A percentile compares a stretch with the other conserved stretches of the same genome.
Conservation (phyloP, 2,329 filamentous ascomycete genomes). For the Aspergillus ibericus region DNA sequence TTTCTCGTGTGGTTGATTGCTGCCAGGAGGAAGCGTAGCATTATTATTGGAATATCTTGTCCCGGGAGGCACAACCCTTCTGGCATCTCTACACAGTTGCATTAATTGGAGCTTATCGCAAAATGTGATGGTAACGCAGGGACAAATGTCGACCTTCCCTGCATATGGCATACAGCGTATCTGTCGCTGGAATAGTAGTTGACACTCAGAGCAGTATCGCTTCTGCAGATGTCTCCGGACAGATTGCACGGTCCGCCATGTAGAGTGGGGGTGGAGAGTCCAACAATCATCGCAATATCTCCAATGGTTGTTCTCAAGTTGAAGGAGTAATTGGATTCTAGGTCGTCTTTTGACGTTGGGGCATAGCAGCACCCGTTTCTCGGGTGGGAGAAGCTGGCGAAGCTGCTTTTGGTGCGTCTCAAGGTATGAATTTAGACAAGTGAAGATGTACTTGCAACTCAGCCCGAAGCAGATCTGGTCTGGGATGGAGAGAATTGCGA, state of each 20-base stretch:
- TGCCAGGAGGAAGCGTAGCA: not conserved
- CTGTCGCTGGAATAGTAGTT: not conserved
- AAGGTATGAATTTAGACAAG: not conserved
- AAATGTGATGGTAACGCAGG: not conserved
- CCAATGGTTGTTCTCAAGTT: not conserved
- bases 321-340: not conserved
- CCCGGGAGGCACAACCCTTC: not conserved
- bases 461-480: not conserved
- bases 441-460: not conserved
- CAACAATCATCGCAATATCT: not conserved
- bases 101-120: not conserved
- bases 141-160: not conserved
- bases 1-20: not conserved
- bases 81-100: not conserved
- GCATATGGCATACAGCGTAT: not conserved
- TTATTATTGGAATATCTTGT: not conserved
- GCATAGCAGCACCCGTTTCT: not conserved
- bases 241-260: not conserved
- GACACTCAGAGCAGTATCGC: not conserved
- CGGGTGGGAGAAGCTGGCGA: not conserved
- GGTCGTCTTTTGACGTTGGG: not conserved
- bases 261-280: not conserved
- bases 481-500: not conserved
- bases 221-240: not conserved
- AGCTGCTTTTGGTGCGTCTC: not conserved